Conservation (phyloP, 1,284 basidiomycete genomes). For the Melampsora medusae region DNA sequence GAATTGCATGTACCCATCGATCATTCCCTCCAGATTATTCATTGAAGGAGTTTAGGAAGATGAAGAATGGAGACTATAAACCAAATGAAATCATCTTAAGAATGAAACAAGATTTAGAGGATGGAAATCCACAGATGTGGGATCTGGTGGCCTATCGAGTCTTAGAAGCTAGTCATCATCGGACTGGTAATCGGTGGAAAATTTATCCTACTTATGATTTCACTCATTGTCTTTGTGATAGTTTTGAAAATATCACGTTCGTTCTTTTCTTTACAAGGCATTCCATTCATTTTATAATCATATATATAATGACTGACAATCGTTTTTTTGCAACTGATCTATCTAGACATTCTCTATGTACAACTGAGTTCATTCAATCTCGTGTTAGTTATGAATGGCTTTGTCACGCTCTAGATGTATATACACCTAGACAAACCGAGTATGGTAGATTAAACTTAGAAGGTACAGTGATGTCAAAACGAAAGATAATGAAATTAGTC, state of each 20-base stretch:
- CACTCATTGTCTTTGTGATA: slow-evolving; percentile 97
- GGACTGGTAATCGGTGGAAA: slow-evolving; percentile 88
- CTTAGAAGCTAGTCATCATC: slow-evolving; percentile 83
- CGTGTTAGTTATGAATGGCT: slow-evolving; percentile 99
- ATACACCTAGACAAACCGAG: slow-evolving; percentile 98
- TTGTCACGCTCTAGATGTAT: slow-evolving; percentile 91
- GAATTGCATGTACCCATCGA: slow-evolving; percentile 82
- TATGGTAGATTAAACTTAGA: slow-evolving; percentile 91
- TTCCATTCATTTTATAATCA: not conserved
- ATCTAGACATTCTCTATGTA: slow-evolving; percentile 94
- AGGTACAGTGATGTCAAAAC: slow-evolving; percentile 95
- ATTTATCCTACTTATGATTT: slow-evolving; percentile 98
- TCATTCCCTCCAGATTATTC: slow-evolving; percentile 80
- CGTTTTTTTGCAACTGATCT: not conserved
- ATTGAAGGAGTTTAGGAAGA: slow-evolving; percentile 80
- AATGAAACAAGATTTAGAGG: slow-evolving; percentile 95
- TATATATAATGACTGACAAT: not conserved
- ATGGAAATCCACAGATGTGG: slow-evolving; percentile 98
- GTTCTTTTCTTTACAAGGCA: slow-evolving; percentile 54
- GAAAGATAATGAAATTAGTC: slow-evolving; percentile 88
- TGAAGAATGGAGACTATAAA: slow-evolving; percentile 85
- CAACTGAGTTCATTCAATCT: slow-evolving; percentile 92
- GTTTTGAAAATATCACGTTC: slow-evolving; percentile 97
- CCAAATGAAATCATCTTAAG: slow-evolving; percentile 88
- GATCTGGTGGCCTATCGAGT: slow-evolving; percentile 96